Base-by-base conservation (phyloP, 75 land plant species). In the Pinus tabuliformis region DNA sequence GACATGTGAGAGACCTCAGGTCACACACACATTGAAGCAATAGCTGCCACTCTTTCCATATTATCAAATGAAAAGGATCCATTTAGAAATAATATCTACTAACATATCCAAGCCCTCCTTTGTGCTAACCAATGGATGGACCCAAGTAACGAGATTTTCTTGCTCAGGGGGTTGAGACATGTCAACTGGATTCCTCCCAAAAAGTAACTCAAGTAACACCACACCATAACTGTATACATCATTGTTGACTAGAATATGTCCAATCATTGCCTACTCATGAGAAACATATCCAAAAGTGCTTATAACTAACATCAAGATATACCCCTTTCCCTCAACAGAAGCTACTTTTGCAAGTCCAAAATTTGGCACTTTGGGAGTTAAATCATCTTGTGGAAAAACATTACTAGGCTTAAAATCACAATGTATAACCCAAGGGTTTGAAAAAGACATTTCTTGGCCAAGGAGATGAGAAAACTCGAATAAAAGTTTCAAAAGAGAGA, bases 11-110 rank as follows among this genome's bases (percentile, higher is more conserved):
- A 84, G 17, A 89, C 97, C 82, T 96, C 99, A 8, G 87, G 87
- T 73, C 91, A 97, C 14, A 96, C 99, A 68, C 97, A 96, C 97
- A 93, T 96, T 68, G 94, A 93, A 61, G 99, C 97, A 73, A 93
- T 94, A 78, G 92, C 80, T 56, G 94, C 99, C 8, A 96, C 94
- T 78, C 73, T 85, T 20, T 90, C 94, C 75, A 91, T 75, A 62
- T 87, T 85, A 59, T 96, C 91, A 37, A 90, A 87, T 72, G 93
- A 76, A 60, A 72, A 88, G 58, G 62, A 84, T 62, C 86, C 85
- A 24, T 62, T 79, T 76, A 96, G 82, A 24, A 87, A 83, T 13
- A 33, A 95, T 91, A 78, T 95, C 98, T 3, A 91, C 87, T 65
- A 95, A 73, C 57, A 84, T 78, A 54, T 91, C 84, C 56, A 92